Conservation (phyloP, 495 filamentous ascomycete species). For the Aspergillus panamensis region DNA sequence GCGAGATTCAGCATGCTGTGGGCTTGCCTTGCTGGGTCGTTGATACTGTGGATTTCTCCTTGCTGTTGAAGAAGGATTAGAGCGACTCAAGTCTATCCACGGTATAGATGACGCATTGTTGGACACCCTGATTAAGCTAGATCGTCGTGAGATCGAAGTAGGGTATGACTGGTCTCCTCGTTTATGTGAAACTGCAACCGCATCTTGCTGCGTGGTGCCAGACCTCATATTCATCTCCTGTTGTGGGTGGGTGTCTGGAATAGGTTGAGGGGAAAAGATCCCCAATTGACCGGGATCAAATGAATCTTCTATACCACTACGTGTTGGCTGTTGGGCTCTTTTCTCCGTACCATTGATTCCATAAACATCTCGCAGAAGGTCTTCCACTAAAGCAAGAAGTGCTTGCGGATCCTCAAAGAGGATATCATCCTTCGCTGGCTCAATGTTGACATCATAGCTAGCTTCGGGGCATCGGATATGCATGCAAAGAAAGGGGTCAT, state of each 20-base stretch:
- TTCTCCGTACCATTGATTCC: constrained; percentile 27
- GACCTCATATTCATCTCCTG: not conserved
- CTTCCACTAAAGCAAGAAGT: constrained; percentile 52
- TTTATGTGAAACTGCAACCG: not conserved
- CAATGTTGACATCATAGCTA: constrained; percentile 84
- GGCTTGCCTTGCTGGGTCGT: too few relatives aligned
- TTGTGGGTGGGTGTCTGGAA: not conserved
- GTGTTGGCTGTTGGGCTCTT: not conserved
- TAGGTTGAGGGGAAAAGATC: not conserved
- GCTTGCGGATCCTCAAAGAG: constrained; percentile 62
- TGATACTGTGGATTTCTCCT: too few relatives aligned
- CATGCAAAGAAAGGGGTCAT: constrained; percentile 69
- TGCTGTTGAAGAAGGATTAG: too few relatives aligned
- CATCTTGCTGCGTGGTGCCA: not conserved
- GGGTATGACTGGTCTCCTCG: not conserved
- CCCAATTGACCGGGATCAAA: not conserved
- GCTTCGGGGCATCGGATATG: constrained; percentile 66
- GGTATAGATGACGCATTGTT: too few relatives aligned
- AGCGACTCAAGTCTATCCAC: too few relatives aligned
- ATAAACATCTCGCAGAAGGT: constrained; percentile 55
- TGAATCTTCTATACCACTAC: not conserved
- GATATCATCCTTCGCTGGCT: constrained; percentile 87
- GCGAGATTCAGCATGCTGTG: too few relatives aligned
- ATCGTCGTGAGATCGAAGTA: not conserved
- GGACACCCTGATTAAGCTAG: not conserved